These are phyloP conservation scores for Glycine latifolia DNA, from an alignment of 306 rosid genomes.

Conservation along the genomic window DNA sequence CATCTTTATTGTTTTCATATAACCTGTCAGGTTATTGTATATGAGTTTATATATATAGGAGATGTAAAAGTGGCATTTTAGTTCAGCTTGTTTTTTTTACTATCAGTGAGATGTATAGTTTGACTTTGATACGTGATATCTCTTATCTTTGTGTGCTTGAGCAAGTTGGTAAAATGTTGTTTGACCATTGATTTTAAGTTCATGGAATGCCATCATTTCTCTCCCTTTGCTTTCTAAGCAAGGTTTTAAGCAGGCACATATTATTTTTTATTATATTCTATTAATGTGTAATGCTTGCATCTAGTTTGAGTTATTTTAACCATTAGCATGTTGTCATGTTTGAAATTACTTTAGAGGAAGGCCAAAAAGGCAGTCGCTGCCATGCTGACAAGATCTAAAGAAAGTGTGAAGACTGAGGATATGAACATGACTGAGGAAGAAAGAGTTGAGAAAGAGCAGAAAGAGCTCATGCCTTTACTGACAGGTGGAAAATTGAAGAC, in stretches of 20 bases:
- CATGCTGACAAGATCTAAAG: slow-evolving; percentile 92
- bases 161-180: slow-evolving; percentile 18
- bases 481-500: slow-evolving; percentile 90
- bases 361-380: slow-evolving; percentile 95
- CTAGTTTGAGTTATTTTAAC: slow-evolving; percentile 24
- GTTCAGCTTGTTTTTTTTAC: neutral
- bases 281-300: slow-evolving; percentile 1
- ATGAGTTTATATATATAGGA: neutral
- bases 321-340: neutral
- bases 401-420: slow-evolving; percentile 64
- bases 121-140: neutral
- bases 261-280: neutral
- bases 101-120: neutral
- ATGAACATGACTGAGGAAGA: slow-evolving; percentile 73
- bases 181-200: slow-evolving; percentile 10
- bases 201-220: neutral
- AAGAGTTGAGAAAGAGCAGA: slow-evolving; percentile 76
- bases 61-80: neutral
- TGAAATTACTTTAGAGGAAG: slow-evolving; percentile 60
- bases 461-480: slow-evolving; percentile 82
- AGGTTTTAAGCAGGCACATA: neutral
- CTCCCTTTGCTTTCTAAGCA: neutral
- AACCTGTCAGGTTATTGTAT: neutral
- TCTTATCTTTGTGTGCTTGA: neutral
- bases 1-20: slow-evolving; percentile 1